phyloP scores from a whole-genome alignment of 441 rosid species.

The Syzygium syzygioides region DNA sequence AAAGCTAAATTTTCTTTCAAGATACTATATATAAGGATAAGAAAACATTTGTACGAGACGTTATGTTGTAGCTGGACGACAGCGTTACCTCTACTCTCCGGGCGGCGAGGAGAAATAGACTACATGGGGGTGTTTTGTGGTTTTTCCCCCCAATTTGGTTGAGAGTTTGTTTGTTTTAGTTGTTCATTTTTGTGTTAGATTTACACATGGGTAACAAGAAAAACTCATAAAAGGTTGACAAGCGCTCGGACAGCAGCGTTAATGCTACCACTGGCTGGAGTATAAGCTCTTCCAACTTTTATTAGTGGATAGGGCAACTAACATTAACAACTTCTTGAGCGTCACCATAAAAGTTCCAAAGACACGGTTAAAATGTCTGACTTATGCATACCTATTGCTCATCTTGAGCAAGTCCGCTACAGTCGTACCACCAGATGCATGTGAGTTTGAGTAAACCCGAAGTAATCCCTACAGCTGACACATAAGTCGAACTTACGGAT shows the following conservation, averaged over 20 bases:
- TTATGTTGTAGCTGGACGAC: background rate
- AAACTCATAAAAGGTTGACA: background rate
- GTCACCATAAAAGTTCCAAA: background rate
- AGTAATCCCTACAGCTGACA: background rate
- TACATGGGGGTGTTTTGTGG: background rate
- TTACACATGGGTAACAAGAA: background rate
- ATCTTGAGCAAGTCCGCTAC: background rate
- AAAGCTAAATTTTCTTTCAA: background rate
- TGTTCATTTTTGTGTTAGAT: background rate
- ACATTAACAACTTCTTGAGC: background rate
- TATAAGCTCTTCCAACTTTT: background rate
- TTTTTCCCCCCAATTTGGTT: background rate
- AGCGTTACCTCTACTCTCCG: background rate
- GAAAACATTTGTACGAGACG: background rate
- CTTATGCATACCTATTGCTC: background rate
- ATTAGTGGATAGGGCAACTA: background rate
- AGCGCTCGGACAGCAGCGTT: background rate
- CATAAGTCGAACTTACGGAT: accelerated
- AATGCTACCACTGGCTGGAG: background rate
- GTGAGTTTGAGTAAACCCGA: background rate
- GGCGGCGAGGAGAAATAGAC: accelerated
- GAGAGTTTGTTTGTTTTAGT: background rate
- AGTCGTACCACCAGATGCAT: background rate
- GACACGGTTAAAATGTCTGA: background rate
- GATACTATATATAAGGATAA: background rate